Conservation (phyloP, 1,284 basidiomycete genomes). For the Fomitopsis betulina region DNA sequence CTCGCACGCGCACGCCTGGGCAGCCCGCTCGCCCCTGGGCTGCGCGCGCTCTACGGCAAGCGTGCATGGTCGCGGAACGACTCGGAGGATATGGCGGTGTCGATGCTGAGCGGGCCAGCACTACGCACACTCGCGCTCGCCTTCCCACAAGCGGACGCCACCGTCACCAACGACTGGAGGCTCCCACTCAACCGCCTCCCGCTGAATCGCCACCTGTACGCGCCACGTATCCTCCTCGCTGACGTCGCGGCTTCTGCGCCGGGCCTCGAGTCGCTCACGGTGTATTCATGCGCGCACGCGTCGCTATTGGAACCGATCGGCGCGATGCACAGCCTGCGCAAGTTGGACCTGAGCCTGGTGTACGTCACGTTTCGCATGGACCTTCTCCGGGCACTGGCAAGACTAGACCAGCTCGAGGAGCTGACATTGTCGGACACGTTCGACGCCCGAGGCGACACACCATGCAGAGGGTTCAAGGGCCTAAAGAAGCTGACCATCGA, state of each 20-base stretch:
- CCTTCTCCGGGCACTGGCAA: background rate
- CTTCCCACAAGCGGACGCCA: background rate
- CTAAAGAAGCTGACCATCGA: background rate
- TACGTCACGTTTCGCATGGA: background rate
- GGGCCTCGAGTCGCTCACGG: background rate
- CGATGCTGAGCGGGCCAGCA: background rate
- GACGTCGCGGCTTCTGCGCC: background rate
- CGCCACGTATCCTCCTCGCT: background rate
- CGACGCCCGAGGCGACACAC: background rate
- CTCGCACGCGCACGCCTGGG: background rate
- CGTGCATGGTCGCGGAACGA: background rate
- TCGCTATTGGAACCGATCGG: background rate
- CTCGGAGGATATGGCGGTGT: background rate
- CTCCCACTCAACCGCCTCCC: background rate
- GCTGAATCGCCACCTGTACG: background rate
- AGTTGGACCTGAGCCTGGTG: background rate
- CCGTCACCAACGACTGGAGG: background rate
- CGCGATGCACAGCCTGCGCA: background rate
- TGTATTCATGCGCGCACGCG: background rate
- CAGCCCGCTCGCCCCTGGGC: background rate
- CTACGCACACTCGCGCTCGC: background rate
- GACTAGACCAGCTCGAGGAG: background rate
- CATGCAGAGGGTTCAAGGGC: background rate
- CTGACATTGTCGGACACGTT: background rate
- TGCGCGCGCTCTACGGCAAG: background rate